phyloP scores from a whole-genome alignment of 1,139 yeast genomes.

The Hyphopichia wangnamkhiaoensis region DNA sequence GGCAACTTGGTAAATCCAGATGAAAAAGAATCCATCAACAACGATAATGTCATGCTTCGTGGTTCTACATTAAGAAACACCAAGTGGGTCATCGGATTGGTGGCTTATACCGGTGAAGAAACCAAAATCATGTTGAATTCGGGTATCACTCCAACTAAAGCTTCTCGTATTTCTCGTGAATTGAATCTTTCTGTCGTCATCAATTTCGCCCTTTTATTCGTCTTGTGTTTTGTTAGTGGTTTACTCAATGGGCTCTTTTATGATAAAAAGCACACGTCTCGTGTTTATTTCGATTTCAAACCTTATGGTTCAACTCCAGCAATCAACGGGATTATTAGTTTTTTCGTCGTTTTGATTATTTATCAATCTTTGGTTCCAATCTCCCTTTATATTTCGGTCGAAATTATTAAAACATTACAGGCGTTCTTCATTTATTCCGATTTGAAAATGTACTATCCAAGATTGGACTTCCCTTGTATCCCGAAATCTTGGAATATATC shows the following conservation, averaged over 20 bases:
- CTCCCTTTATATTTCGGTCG: conserved; percentile 90
- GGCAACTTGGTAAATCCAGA: conserved; percentile 40
- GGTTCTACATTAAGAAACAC: conserved; percentile 94
- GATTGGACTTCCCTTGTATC: conserved; percentile 88
- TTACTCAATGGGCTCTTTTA: conserved; percentile 80
- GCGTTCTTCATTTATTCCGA: conserved; percentile 93
- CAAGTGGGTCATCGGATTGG: conserved; percentile 90
- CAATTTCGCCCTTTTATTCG: conserved; percentile 73
- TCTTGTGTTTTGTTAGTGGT: conserved; percentile 82
- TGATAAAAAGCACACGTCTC: conserved; percentile 50
- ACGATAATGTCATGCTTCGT: conserved; percentile 79
- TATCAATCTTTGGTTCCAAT: conserved; percentile 94
- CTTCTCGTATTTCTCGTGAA: conserved; percentile 79
- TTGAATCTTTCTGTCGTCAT: conserved; percentile 78
- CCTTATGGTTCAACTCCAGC: conserved; percentile 58
- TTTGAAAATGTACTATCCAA: conserved; percentile 79
- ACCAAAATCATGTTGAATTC: conserved; percentile 92
- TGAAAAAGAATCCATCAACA: conserved; percentile 72
- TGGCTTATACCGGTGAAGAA: conserved; percentile 85
- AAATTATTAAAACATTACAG: conserved; percentile 90
- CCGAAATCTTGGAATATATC: conserved; percentile 98
- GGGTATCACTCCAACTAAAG: conserved; percentile 89
- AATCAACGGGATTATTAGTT: conserved; percentile 77
- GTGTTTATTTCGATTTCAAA: conserved; percentile 66
- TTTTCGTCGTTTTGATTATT: conserved; percentile 85